Conservation (phyloP, 1,284 basidiomycete genomes). For the Leccinum pachyderme region DNA sequence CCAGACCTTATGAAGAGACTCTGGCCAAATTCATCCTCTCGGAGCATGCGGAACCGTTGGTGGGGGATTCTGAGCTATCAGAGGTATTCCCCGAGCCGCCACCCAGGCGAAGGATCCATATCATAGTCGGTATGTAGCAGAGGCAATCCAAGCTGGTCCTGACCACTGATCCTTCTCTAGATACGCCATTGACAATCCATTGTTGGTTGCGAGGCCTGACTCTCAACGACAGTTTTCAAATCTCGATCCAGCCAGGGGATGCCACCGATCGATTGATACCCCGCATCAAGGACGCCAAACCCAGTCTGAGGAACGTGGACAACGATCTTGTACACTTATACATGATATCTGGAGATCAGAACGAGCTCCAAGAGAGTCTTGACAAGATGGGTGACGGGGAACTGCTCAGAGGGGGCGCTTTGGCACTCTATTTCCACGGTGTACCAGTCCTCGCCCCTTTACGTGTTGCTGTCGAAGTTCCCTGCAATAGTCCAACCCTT, state of each 20-base stretch:
- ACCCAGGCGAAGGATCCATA: background rate
- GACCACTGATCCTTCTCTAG: background rate
- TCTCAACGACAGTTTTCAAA: no score
- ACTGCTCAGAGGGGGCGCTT: background rate
- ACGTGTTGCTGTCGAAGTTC: no score
- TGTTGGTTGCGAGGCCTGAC: background rate
- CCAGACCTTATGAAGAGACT: no score
- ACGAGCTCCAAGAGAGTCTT: background rate
- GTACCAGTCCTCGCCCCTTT: background rate
- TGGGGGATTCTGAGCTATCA: background rate
- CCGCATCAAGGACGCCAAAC: no score
- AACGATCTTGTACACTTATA: background rate
- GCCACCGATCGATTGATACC: no score
- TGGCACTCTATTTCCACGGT: background rate
- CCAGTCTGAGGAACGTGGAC: no score
- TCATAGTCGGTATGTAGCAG: background rate
- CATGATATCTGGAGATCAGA: background rate
- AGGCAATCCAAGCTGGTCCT: background rate
- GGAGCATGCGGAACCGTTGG: background rate
- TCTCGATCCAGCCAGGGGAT: no score
- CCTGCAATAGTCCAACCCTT: no score
- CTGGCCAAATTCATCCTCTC: no score
- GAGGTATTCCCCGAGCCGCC: background rate
- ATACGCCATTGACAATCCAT: background rate
- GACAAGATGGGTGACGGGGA: background rate